Base-by-base conservation (phyloP, 495 filamentous ascomycete genomes). In the Chaetomium tenue region DNA sequence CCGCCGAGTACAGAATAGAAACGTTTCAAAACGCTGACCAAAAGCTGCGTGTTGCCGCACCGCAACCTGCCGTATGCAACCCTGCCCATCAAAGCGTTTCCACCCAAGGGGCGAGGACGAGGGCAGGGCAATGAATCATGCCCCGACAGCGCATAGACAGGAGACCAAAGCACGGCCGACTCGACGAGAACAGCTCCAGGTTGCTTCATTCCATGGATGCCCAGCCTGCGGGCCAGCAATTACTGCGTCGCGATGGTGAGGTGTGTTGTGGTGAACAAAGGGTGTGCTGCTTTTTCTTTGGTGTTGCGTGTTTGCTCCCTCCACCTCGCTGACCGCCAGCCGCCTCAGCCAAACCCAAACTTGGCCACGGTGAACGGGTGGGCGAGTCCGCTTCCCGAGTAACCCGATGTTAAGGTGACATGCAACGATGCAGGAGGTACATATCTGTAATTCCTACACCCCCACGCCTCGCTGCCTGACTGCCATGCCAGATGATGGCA, bases 11-110 rank as follows among this genome's bases (percentile, higher is more conserved):
- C 9, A 58, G 33, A 22, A 33, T 20, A 58, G n/a, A 58, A 28
- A 26, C 40, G 57, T 59, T 59, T 59, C 57, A 59, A 59, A 46
- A 59, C 57, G 55, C 55, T n/a, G 55, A 20, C 39, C 20, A 18
- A 20, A 11, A 25, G 40, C 20, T 30, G 16, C 11, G 11, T 16
- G 40, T 40, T 39, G 54, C 54, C 39, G 37, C 39, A 20, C 20
- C 39, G 37, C 39, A 11, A 50, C 46, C n/a, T 37, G 28, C 18
- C 8, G 52, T 20, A 55, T 30, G 50, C 30, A 54, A 60, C 25
- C 44, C 44, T 54, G 60, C 23, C n/a, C 39, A 44, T 58, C 55
- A 26, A 26, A n/a, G 55, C 39, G 55, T 58, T 42, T 25, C 55
- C 55, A 60, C 58, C 42, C 58, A 60, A 59, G 44, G 28, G 58